Conservation (phyloP, 192 early-diverging fungal genomes). For the Geranomyces michiganensis region DNA sequence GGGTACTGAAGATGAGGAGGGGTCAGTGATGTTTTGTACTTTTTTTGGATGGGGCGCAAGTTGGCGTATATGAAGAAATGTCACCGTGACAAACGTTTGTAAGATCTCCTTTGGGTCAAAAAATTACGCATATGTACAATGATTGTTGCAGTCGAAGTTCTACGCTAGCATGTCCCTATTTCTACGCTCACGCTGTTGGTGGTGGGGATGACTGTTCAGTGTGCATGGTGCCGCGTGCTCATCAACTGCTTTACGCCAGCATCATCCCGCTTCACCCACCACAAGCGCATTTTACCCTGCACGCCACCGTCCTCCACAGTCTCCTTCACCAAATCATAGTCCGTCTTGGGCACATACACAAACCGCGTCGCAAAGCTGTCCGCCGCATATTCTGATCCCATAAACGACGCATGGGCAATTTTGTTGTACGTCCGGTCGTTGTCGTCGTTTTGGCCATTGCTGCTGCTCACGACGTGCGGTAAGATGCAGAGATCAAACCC, state of each 20-base stretch:
- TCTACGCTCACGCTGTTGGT: too few species aligned
- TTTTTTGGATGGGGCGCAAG: too few species aligned
- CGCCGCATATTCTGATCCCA: slow-evolving; percentile 17
- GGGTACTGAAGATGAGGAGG: too few species aligned
- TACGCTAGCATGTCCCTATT: too few species aligned
- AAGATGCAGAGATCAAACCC: slow-evolving; percentile 23
- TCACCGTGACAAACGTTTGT: too few species aligned
- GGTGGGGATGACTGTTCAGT: not conserved
- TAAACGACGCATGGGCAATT: slow-evolving; percentile 8
- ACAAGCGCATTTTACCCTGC: slow-evolving; percentile 9
- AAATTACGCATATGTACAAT: too few species aligned
- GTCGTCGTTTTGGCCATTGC: not conserved
- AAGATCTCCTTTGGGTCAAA: too few species aligned
- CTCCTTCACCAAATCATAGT: slow-evolving; percentile 18
- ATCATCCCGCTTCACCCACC: slow-evolving; percentile 21
- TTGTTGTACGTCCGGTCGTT: slow-evolving; percentile 12
- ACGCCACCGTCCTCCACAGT: slow-evolving; percentile 7
- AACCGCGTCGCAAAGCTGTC: slow-evolving; percentile 1
- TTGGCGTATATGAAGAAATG: too few species aligned
- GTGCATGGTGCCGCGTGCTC: slow-evolving; percentile 16
- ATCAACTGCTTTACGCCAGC: slow-evolving; percentile 19
- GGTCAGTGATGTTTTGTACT: too few species aligned
- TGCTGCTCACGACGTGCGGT: too few species aligned
- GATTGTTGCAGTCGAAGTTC: too few species aligned
- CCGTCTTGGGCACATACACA: slow-evolving; percentile 17